These are phyloP conservation scores for Oryza longistaminata DNA, from an alignment of 176 grass and related monocot genomes.

Conservation along the genomic window DNA sequence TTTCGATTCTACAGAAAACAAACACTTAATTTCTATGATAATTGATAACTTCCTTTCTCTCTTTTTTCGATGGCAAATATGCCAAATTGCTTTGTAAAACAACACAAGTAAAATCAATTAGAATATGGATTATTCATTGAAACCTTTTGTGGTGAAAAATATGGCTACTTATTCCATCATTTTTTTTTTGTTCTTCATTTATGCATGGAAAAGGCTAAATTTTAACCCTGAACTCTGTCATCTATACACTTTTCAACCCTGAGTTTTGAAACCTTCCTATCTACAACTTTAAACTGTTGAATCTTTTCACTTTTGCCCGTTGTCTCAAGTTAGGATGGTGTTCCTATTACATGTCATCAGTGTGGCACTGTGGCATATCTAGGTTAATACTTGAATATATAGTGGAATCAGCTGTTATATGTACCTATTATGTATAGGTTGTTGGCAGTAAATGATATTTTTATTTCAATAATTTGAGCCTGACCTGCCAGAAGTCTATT, in stretches of 20 bases:
- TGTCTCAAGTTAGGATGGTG: not conserved
- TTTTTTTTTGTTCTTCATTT: not conserved
- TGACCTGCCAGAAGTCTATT: not conserved
- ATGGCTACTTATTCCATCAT: not conserved
- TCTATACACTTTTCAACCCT: not conserved
- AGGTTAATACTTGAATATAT: not conserved
- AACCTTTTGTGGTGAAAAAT: not conserved
- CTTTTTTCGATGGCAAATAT: constrained; percentile 20
- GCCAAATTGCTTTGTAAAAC: constrained; percentile 14
- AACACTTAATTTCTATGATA: not conserved
- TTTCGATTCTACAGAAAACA: not conserved
- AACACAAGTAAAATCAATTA: constrained; percentile 4
- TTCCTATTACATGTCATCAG: not conserved
- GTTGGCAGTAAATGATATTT: not conserved
- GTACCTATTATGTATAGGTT: not conserved
- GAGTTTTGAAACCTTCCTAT: not conserved
- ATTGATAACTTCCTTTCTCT: not conserved
- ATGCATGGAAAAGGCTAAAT: not conserved
- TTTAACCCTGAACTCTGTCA: no score
- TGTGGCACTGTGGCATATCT: not conserved
- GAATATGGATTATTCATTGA: not conserved
- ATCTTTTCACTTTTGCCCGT: not conserved
- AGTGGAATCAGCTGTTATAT: not conserved
- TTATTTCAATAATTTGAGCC: constrained; percentile 4
- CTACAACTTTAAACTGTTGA: not conserved